phyloP scores from a whole-genome alignment of 108 stramenopile species.

The Skeletonema grethae region DNA sequence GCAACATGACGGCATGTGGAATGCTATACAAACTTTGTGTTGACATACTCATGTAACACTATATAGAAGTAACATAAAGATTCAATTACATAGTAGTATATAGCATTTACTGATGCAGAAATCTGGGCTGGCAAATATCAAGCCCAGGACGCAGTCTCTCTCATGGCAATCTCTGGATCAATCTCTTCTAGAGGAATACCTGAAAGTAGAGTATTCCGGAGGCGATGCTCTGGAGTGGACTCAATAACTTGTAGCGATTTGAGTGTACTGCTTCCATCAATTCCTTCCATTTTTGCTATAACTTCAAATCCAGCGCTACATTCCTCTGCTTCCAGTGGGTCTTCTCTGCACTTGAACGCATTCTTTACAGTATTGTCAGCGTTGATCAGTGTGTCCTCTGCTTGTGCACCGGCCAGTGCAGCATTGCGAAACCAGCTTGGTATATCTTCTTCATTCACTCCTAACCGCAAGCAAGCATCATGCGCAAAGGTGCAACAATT shows the following conservation, averaged over 20 bases:
- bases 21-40: background rate
- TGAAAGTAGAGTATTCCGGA: background rate
- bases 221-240: background rate
- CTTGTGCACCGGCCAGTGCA: conserved; percentile 64
- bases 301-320: conserved; percentile 46
- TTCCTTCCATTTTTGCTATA: conserved; percentile 15
- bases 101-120: no score
- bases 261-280: background rate
- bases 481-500: conserved; percentile 86
- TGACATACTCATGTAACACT: background rate
- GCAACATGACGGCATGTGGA: background rate
- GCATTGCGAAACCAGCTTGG: conserved; percentile 84
- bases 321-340: conserved; percentile 25
- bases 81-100: background rate
- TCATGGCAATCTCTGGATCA: background rate
- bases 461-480: conserved; percentile 75
- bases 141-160: background rate
- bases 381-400: conserved; percentile 59
- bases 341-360: conserved; percentile 32
- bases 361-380: conserved; percentile 37
- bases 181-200: background rate
- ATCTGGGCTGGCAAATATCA: background rate
- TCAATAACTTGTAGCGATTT: background rate
- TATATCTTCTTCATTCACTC: conserved; percentile 77
- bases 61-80: background rate